Base-by-base conservation (phyloP, 306 rosid genomes). In the Vigna angularis region DNA sequence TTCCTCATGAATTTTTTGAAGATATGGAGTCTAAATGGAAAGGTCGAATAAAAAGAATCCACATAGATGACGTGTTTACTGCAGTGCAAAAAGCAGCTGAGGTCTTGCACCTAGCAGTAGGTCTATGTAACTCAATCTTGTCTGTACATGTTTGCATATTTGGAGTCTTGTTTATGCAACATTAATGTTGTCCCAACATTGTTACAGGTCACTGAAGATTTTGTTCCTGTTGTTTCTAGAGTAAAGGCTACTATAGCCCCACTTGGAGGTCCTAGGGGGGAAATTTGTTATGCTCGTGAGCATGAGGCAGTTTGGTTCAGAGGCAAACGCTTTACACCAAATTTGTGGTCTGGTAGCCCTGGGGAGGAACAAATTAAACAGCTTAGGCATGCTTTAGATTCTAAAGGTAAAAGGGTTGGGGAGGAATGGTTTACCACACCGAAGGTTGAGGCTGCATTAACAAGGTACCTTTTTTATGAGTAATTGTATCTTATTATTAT, bases 221-320 rank as follows among this genome's bases (percentile, higher is more conserved):
- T 95, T 72, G 9, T 83, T 75, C 98, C 98, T 24, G 81, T 92
- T 80, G 69, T 95, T 83, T 84, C 87, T 63, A 92, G 97, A 84
- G 90, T 92, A 82, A 95, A 84, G 85, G 95, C 97, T 78, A 82
- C 86, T 59, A 44, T 88, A 15, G 89, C 98, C 7, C 93, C 97
- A 69, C 81, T 90, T 45, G 96, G 94, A 78, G 95, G 97, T 77
- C 93, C 96, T 15, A 95, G 89, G 91, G 98, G 98, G 36, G 98
- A 92, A 86, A 88, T 95, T 86, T 76, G 88, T 63, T 95, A 95
- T 83, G 87, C 89, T 55, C 88, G 95, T 79, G 98, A 92, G 73
- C 93, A 95, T 51, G 97, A 88, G 81, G 93, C 98, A 61, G 88
- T 95, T 87, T 95, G 98, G 98, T 95, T 95, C 74, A 95, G 88